Evolutionary conservation across 1,284 basidiomycete species (phyloP), one percentile per base, ranked within the genome.

Genomic region (Erythrobasidium hasegawianum): DNA sequence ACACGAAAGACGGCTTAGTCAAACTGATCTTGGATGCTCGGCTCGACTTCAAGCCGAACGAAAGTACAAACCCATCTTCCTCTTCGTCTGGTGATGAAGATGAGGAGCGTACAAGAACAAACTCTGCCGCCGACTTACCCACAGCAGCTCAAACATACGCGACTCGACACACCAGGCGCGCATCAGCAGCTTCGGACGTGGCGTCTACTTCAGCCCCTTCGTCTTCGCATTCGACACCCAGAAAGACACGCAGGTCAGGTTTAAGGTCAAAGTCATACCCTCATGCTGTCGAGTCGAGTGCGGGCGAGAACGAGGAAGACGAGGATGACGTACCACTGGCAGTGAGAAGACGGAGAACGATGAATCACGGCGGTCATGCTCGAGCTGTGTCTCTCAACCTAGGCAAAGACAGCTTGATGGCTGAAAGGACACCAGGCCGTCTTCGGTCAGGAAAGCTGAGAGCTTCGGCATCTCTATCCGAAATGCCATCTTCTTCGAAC

Each of bases 221-320:
- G 11, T 26, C 52, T 8, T 16, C 11, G 13, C 33, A 13, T 20
- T 68, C 1, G 66, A 69, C 2, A 69, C 69, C 2, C 69, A n/a
- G 43, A n/a, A 47, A 16, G 14, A 5, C 43, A 5, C 43, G 43
- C 43, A 47, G 22, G 14, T n/a, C 43, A n/a, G 22, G 43, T 16
- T 18, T 18, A 8, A n/a, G 43, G 14, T 47, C 43, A n/a, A 47
- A 47, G 43, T 47, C 43, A 8, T 47, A 18, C 43, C 43, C 50
- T 10, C n/a, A 22, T 22, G 69, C 71, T 49, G 70, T 69, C 38
- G 71, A 72, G 45, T 78, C 75, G 40, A 76, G 69, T 4, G 79
- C 76, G 26, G 78, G 72, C 5, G 77, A 77, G 26, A 77, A 75
- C n/a, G 78, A 77, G 22, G 79, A 78, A 24, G 74, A 77, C 20